phyloP scores from a whole-genome alignment of 2,329 filamentous ascomycete species.

The Keithomyces neogunnii region DNA sequence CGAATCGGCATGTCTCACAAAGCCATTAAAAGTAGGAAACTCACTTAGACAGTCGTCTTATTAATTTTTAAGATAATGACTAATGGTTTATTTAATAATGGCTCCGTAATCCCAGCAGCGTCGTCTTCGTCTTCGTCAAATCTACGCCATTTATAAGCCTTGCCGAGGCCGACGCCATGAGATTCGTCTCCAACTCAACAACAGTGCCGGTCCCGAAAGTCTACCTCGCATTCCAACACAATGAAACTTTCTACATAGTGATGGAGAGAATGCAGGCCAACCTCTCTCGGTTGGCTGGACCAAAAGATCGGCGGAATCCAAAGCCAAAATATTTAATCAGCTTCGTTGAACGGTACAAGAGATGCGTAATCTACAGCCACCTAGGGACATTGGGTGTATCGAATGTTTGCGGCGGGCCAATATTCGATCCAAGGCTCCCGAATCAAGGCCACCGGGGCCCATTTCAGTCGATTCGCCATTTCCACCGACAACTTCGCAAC shows the following conservation, averaged over 20 bases:
- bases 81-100: too few species aligned
- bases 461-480: constrained; percentile 18
- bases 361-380: constrained; percentile 14
- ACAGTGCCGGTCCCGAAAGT: constrained; percentile 8
- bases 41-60: too few species aligned
- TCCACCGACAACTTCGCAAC: constrained; percentile 22
- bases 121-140: too few species aligned
- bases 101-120: too few species aligned
- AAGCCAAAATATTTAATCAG: constrained; percentile 11
- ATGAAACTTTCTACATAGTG: constrained; percentile 5
- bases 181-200: too few species aligned
- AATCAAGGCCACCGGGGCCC: too few species aligned
- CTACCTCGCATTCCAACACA: constrained; percentile 9
- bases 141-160: too few species aligned
- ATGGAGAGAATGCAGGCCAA: constrained; percentile 21
- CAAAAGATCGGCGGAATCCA: constrained; percentile 8
- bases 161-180: too few species aligned
- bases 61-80: too few species aligned
- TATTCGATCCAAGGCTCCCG: constrained; percentile 2
- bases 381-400: constrained; percentile 10
- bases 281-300: constrained; percentile 9
- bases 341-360: constrained; percentile 14
- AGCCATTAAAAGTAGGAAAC: too few species aligned
- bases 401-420: constrained; percentile 16
- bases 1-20: too few species aligned